phyloP scores from a whole-genome alignment of 306 rosid species.

The Quercus dentata region DNA sequence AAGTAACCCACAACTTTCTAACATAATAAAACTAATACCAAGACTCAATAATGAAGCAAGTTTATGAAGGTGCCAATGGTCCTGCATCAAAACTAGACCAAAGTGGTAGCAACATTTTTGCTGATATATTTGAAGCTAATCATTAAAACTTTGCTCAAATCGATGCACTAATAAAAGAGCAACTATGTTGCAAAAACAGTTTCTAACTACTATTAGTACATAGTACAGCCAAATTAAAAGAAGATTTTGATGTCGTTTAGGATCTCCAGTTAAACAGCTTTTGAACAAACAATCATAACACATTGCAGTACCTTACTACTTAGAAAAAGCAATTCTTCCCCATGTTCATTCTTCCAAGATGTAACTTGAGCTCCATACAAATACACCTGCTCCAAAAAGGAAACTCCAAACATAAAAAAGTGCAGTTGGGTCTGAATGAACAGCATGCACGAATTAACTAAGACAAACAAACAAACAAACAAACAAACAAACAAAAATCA shows the following conservation, averaged over 20 bases:
- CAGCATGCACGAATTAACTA: not conserved
- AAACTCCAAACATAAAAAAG: not conserved
- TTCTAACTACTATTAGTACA: not conserved
- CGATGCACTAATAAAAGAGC: not conserved
- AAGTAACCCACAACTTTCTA: too few species aligned
- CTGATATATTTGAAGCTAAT: not conserved
- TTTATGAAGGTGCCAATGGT: too few species aligned
- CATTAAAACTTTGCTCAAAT: not conserved
- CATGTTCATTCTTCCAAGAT: conserved; percentile 72
- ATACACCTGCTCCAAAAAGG: conserved; percentile 43
- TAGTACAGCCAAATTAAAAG: not conserved
- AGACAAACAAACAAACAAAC: not conserved
- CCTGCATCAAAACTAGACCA: too few species aligned
- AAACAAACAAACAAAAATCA: not conserved
- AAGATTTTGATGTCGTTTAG: not conserved
- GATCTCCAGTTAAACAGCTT: not conserved
- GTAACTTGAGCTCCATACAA: conserved; percentile 73
- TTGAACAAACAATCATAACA: not conserved
- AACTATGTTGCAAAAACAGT: not conserved
- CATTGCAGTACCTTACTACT: conserved; percentile 56
- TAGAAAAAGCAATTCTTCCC: conserved; percentile 70
- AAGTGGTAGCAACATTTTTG: too few species aligned
- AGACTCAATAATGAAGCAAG: too few species aligned
- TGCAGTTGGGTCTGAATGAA: not conserved
- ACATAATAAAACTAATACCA: too few species aligned